These are phyloP conservation scores for Sporothrix protearum DNA, from an alignment of 2,329 filamentous ascomycete species.

Conservation along the genomic window DNA sequence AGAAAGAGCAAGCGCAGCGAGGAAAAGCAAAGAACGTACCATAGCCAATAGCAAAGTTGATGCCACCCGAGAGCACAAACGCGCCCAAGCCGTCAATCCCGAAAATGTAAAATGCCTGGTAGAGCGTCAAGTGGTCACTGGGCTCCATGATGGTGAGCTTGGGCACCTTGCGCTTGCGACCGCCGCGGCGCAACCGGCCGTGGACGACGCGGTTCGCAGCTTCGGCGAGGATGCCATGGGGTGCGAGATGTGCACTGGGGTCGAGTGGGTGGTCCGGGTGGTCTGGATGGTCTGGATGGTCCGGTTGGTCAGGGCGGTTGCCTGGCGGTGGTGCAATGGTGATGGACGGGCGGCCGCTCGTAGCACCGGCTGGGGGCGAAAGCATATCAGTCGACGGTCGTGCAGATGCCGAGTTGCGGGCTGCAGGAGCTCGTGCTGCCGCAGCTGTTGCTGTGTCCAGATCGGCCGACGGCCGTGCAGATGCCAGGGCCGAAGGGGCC, in stretches of 20 bases:
- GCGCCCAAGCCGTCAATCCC: slow-evolving; percentile 47
- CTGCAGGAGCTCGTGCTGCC: neutral
- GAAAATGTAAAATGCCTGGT: slow-evolving; percentile 50
- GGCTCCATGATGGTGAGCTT: slow-evolving; percentile 34
- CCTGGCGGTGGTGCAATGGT: neutral
- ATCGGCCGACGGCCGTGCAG: slow-evolving; percentile 26
- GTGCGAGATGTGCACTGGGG: slow-evolving; percentile 9
- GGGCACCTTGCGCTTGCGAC: slow-evolving; percentile 16
- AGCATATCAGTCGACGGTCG: slow-evolving; percentile 7
- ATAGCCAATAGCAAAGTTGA: slow-evolving; percentile 53
- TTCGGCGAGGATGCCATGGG: slow-evolving; percentile 26
- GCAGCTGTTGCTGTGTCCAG: slow-evolving; percentile 24
- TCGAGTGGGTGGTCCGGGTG: neutral
- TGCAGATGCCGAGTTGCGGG: neutral
- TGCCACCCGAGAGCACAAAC: slow-evolving; percentile 46
- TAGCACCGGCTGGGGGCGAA: neutral
- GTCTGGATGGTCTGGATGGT: neutral
- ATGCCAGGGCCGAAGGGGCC: slow-evolving; percentile 24
- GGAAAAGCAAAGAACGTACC: slow-evolving; percentile 36
- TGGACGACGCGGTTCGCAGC: slow-evolving; percentile 23
- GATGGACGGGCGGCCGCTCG: neutral
- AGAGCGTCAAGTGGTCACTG: slow-evolving; percentile 40
- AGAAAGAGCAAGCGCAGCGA: neutral
- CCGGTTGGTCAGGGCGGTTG: neutral
- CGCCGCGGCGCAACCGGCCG: neutral